Evolutionary conservation across 1,284 basidiomycete genomes (phyloP).

Genomic region (Fistulinella staudtii): DNA sequence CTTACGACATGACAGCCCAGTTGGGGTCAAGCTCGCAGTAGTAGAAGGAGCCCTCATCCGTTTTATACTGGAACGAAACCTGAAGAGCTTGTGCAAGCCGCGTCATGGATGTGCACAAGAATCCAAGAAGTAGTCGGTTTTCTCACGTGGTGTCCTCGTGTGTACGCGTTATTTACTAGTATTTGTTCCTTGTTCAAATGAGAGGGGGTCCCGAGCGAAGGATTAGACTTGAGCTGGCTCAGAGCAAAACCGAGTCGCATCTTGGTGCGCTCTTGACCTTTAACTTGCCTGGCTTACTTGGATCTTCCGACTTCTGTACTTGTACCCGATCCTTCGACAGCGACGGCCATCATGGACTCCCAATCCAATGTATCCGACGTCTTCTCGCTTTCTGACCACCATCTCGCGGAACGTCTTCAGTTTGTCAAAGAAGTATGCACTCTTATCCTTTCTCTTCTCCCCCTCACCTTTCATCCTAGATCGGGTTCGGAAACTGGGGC

Average conservation of each 20-base stretch:
- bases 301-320: constrained; percentile 24
- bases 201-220: neutral
- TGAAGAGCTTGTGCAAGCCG: constrained; percentile 19
- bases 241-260: neutral
- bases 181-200: constrained; percentile 33
- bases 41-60: constrained; percentile 30
- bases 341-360: constrained; percentile 29
- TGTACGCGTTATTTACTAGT: constrained; percentile 36
- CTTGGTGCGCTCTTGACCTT: neutral
- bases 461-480: constrained; percentile 38
- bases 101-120: constrained; percentile 5
- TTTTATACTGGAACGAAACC: constrained; percentile 15
- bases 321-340: constrained; percentile 22
- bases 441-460: constrained; percentile 1
- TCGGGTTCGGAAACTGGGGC: constrained; percentile 86
- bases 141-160: constrained; percentile 22
- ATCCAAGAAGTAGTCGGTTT: constrained; percentile 19
- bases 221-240: neutral
- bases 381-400: constrained; percentile 57
- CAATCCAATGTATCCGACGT: constrained; percentile 41
- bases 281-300: neutral
- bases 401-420: constrained; percentile 61
- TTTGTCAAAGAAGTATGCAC: constrained; percentile 69
- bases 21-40: constrained; percentile 40
- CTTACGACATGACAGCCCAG: constrained; percentile 41